phyloP scores from a whole-genome alignment of 2,329 filamentous ascomycete genomes.

The Cordyceps militaris region DNA sequence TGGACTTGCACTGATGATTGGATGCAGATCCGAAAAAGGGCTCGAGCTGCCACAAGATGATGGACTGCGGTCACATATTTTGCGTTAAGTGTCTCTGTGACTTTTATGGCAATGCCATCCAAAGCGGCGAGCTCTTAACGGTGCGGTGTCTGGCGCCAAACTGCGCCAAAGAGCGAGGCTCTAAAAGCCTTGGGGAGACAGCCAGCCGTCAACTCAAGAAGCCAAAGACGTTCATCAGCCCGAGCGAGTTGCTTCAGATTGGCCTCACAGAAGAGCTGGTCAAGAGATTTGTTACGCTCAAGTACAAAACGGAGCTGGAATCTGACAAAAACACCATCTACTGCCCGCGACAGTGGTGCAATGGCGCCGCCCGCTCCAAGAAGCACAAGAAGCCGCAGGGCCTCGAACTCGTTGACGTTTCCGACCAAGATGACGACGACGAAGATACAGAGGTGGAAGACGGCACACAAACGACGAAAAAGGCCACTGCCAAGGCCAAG shows the following conservation, averaged over 20 bases:
- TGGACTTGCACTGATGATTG: not conserved
- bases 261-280: constrained; percentile 65
- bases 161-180: constrained; percentile 60
- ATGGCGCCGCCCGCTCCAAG: constrained; percentile 74
- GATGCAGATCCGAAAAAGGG: constrained; percentile 79
- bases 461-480: constrained; percentile 19
- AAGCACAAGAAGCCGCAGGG: constrained; percentile 65
- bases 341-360: constrained; percentile 88
- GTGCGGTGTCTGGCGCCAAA: constrained; percentile 75
- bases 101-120: constrained; percentile 84
- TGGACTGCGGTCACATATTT: constrained; percentile 85
- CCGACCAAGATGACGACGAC: constrained; percentile 45
- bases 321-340: constrained; percentile 88
- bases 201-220: constrained; percentile 36
- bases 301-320: constrained; percentile 88
- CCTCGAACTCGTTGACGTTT: constrained; percentile 50
- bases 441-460: constrained; percentile 39
- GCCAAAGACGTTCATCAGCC: constrained; percentile 62
- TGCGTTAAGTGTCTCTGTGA: constrained; percentile 81
- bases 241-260: constrained; percentile 76
- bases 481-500: constrained; percentile 16
- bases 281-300: constrained; percentile 79
- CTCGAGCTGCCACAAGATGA: constrained; percentile 68
- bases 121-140: constrained; percentile 69
- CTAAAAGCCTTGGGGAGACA: constrained; percentile 21